Base-by-base conservation (phyloP, 148 eudicot genomes). In the Vaccinium darrowii region DNA sequence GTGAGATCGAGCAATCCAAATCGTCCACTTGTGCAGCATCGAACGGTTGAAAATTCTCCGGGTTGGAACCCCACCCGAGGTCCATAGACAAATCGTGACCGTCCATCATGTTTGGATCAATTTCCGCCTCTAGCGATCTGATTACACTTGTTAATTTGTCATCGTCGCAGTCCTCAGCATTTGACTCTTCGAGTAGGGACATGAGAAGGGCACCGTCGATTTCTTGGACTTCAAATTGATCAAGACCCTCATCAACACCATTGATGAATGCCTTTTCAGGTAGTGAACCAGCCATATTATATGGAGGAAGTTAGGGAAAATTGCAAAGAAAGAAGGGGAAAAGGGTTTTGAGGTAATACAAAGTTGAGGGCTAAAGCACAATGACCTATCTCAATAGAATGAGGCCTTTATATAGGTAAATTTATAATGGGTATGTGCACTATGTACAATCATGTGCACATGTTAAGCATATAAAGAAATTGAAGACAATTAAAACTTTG, bases 171-270 rank as follows among this genome's bases (percentile, higher is more conserved):
- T 82, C 88, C 19, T 81, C 85, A 0, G 8, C 63, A 1, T 88
- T 85, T 7, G 90, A 54, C 18, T 87, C 91, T 19, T 90, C 91
- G 12, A 88, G 88, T 16, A 86, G 39, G 16, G 87, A 85, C 87
- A 73, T 89, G 63, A 87, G 81, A 71, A 89, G 84, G 54, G 80
- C 72, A 9, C 23, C 18, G 30, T 87, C 85, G 1, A 87, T 75
- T 53, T 84, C 83, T 53, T 86, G 76, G 67, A 82, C 15, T 72
- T 89, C 90, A 27, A 83, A 62, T 47, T 65, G 30, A 16, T 72
- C 69, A 13, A 83, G 27, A 27, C 25, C 18, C 13, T 69, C 36
- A 5, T 69, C 74, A 30, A 27, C 25, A 11, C 74, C 74, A 30
- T 69, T 30, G 19, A 27, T 13, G 8, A 8, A 79, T 72, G 76